Evolutionary conservation across 2,329 filamentous ascomycete species (phyloP).

Genomic region (Emergomyces africanus): DNA sequence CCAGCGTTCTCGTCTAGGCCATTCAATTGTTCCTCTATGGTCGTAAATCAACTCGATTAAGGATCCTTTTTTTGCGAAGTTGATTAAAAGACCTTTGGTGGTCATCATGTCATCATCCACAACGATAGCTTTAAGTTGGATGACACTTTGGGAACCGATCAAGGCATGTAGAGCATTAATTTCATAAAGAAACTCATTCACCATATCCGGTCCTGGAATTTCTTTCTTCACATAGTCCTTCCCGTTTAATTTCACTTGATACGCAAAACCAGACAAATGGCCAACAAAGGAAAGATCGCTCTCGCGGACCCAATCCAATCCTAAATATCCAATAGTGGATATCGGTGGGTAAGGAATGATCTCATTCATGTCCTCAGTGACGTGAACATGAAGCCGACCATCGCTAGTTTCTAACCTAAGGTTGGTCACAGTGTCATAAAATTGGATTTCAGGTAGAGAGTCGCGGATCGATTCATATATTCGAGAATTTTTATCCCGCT

Average conservation of each 20-base stretch:
- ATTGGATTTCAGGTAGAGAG: conserved; percentile 84
- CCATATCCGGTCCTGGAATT: conserved; percentile 86
- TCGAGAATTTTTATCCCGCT: conserved; percentile 81
- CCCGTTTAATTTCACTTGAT: conserved; percentile 66
- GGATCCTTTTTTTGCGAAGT: conserved; percentile 73
- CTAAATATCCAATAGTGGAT: conserved; percentile 60
- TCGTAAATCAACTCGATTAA: conserved; percentile 89
- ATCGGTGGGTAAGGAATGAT: conserved; percentile 75
- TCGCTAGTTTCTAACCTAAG: conserved; percentile 83
- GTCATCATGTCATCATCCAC: conserved; percentile 60
- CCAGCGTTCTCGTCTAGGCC: conserved; percentile 71
- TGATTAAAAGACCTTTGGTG: conserved; percentile 83
- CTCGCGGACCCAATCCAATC: conserved; percentile 47
- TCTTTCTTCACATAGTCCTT: conserved; percentile 86
- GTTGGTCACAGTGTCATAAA: conserved; percentile 92
- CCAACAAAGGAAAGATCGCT: conserved; percentile 71
- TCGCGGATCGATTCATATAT: conserved; percentile 94
- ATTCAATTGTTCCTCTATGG: conserved; percentile 48
- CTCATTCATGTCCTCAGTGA: conserved; percentile 95
- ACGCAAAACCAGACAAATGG: conserved; percentile 94
- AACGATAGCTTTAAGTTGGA: conserved; percentile 76
- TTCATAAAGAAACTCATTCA: conserved; percentile 96
- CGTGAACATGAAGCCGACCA: conserved; percentile 83
- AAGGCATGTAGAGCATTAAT: conserved; percentile 84
- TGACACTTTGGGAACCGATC: conserved; percentile 59